phyloP scores from a whole-genome alignment of 768 basidiomycete species.

The Nidularia sp. region DNA sequence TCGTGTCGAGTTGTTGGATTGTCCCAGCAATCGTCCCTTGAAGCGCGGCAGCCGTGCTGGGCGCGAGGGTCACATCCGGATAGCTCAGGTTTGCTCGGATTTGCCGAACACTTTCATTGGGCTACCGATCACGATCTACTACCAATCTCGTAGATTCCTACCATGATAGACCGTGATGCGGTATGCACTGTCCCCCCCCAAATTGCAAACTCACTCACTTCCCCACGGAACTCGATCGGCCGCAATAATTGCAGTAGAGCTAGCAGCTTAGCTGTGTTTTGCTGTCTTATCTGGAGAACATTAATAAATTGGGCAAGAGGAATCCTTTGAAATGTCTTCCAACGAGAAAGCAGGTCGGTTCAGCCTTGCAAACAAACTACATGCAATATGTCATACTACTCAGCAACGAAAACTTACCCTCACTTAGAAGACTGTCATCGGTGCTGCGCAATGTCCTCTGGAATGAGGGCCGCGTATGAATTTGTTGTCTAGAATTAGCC shows the following conservation, averaged over 20 bases:
- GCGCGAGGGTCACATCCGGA: background rate
- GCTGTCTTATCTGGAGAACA: background rate
- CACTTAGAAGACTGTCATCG: too few relatives aligned
- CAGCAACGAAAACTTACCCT: too few relatives aligned
- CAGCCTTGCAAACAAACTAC: too few relatives aligned
- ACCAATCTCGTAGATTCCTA: conserved; percentile 1
- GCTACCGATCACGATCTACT: background rate
- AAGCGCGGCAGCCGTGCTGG: background rate
- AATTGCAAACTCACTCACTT: background rate
- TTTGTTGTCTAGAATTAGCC: background rate
- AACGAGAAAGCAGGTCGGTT: too few relatives aligned
- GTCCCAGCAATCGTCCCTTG: background rate
- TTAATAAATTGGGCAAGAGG: too few relatives aligned
- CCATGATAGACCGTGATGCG: background rate
- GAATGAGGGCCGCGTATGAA: background rate
- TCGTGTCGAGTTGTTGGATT: background rate
- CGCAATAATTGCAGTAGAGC: background rate
- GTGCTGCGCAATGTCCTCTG: background rate
- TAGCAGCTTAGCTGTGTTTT: conserved; percentile 1
- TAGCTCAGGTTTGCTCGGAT: background rate
- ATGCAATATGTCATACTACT: too few relatives aligned
- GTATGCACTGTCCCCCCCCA: background rate
- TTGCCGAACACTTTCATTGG: background rate
- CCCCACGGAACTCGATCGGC: conserved; percentile 1
- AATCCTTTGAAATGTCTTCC: too few relatives aligned